Percentiles rank a stretch among this genome's conserved stretches.
Evolutionary conservation across 202 grass and related monocot genomes (phyloP).

Genomic region (Carex sylvatica): DNA sequence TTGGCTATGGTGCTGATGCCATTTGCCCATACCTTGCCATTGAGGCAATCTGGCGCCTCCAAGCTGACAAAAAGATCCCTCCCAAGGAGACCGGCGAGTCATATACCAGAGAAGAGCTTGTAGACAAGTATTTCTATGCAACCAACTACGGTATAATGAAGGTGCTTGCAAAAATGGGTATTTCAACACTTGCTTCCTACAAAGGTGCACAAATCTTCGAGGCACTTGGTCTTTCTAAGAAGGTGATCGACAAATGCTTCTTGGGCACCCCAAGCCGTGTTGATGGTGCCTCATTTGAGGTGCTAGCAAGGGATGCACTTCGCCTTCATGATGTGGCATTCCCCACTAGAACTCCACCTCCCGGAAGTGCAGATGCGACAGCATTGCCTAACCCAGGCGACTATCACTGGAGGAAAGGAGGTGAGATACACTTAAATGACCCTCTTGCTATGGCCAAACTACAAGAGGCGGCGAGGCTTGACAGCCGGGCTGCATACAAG

Average conservation of each 20-base stretch:
- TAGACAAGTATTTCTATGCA: constrained; percentile 82
- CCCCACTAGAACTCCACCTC: constrained; percentile 63
- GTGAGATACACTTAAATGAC: constrained; percentile 93
- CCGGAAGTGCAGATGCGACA: constrained; percentile 77
- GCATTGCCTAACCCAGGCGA: constrained; percentile 87
- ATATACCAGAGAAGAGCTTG: constrained; percentile 60
- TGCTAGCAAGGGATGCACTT: constrained; percentile 87
- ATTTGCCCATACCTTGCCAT: constrained; percentile 90
- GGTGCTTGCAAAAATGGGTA: constrained; percentile 99
- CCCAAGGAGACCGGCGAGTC: constrained; percentile 43
- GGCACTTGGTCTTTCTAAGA: constrained; percentile 80
- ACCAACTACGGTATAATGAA: constrained; percentile 98
- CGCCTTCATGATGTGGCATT: constrained; percentile 85
- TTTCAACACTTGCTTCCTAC: constrained; percentile 98
- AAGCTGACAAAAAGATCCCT: constrained; percentile 87
- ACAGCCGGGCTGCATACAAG: constrained; percentile 87
- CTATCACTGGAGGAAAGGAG: constrained; percentile 97
- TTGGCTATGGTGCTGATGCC: constrained; percentile 94
- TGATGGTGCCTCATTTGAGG: constrained; percentile 90
- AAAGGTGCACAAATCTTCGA: constrained; percentile 99
- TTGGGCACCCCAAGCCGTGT: constrained; percentile 88
- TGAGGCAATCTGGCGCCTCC: constrained; percentile 88
- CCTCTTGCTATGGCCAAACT: constrained; percentile 95
- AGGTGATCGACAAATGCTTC: constrained; percentile 90
- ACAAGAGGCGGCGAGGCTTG: constrained; percentile 89